These are phyloP conservation scores for Croton laevigatus DNA, from an alignment of 441 rosid genomes.

Conservation along the genomic window DNA sequence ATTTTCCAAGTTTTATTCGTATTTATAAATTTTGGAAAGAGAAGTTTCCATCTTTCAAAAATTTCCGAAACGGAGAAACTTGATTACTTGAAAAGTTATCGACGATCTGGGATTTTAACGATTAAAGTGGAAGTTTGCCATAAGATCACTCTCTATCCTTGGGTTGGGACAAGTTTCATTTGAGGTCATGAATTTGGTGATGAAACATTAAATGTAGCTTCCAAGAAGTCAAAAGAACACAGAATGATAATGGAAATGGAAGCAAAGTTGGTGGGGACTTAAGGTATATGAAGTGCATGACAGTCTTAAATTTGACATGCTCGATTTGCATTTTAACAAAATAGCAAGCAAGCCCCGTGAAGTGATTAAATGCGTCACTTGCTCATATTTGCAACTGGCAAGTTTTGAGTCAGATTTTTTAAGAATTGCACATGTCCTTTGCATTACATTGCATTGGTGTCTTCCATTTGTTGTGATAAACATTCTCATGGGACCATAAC, in stretches of 20 bases:
- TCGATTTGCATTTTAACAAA: not conserved
- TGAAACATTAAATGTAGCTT: not conserved
- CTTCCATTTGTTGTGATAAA: not conserved
- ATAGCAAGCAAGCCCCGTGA: constrained; percentile 16
- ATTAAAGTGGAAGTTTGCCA: too few species aligned
- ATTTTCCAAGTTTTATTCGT: too few species aligned
- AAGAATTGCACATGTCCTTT: not conserved
- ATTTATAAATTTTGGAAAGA: too few species aligned
- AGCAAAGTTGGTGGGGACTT: not conserved
- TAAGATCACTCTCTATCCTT: not conserved
- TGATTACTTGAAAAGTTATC: not conserved
- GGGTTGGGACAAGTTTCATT: not conserved
- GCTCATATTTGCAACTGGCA: constrained; percentile 8
- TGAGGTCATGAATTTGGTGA: not conserved
- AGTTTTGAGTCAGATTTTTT: not conserved
- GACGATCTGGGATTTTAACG: too few species aligned
- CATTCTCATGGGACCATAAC: too few species aligned
- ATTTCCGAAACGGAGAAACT: too few species aligned
- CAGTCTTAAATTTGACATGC: not conserved
- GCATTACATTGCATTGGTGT: not conserved
- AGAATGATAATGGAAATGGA: not conserved
- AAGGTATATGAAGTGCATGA: not conserved
- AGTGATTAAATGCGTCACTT: constrained; percentile 8
- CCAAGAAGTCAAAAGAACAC: not conserved
- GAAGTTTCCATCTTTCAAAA: too few species aligned